phyloP scores from a whole-genome alignment of 768 basidiomycete genomes.

The Suillus ampliporus region DNA sequence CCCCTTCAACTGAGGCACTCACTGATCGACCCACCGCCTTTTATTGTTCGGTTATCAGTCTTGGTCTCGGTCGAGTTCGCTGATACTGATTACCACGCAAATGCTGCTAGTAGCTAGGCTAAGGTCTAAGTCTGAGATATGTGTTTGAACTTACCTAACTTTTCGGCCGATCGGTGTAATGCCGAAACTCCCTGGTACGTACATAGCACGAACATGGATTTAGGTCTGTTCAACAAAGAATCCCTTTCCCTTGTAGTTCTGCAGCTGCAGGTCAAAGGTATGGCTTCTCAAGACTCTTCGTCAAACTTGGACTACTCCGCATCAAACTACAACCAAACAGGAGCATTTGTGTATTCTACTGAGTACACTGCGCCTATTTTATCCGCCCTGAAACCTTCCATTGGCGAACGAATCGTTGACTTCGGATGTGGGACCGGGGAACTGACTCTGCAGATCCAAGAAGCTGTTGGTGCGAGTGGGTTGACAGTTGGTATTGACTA shows the following conservation, averaged over 20 bases:
- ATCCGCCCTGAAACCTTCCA: conserved; percentile 60
- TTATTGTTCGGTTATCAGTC: not conserved
- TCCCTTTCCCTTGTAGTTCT: not conserved
- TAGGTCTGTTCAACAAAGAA: not conserved
- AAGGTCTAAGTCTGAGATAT: no score
- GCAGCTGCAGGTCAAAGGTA: not conserved
- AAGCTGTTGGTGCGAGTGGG: conserved; percentile 56
- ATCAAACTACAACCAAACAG: conserved; percentile 63
- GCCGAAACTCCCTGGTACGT: not conserved
- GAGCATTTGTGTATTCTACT: conserved; percentile 69
- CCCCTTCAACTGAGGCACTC: not conserved
- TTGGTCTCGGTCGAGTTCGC: not conserved
- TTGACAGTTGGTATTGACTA: conserved; percentile 71
- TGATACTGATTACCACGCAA: not conserved
- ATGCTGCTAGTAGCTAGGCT: not conserved
- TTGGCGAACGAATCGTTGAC: conserved; percentile 76
- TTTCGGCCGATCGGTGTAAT: not conserved
- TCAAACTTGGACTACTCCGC: conserved; percentile 58
- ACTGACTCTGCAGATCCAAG: conserved; percentile 62
- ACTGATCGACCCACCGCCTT: not conserved
- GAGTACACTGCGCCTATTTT: conserved; percentile 59
- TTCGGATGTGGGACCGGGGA: conserved; percentile 88
- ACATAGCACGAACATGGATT: not conserved
- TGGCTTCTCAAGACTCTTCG: not conserved
- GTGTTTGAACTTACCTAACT: no score